phyloP scores from a whole-genome alignment of 306 rosid species.

The Malus sylvestris region DNA sequence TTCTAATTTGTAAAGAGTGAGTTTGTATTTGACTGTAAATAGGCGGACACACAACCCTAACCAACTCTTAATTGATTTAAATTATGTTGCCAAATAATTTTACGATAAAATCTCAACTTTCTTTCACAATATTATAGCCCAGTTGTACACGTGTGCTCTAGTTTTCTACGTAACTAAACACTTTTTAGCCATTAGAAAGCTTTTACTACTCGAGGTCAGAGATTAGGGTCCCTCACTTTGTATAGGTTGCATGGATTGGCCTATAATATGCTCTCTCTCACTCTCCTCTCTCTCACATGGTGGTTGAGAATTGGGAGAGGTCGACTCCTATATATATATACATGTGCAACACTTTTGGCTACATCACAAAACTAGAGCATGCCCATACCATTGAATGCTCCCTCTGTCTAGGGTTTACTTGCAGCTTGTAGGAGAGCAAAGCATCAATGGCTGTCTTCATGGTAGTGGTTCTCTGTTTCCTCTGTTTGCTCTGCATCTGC shows the following conservation, averaged over 20 bases:
- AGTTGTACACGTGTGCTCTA: too few species aligned
- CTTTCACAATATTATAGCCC: too few species aligned
- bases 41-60: accelerated
- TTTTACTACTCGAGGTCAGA: slow-evolving; percentile 19
- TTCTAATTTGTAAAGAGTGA: too few species aligned
- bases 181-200: slow-evolving; percentile 6
- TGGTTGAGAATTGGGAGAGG: slow-evolving; percentile 33
- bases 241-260: slow-evolving; percentile 48
- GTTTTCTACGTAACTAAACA: not conserved
- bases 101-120: too few species aligned
- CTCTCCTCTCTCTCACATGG: slow-evolving; percentile 11
- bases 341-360: slow-evolving; percentile 34
- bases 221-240: slow-evolving; percentile 51
- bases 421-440: slow-evolving; percentile 21
- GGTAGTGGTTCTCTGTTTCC: slow-evolving; percentile 20
- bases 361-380: slow-evolving; percentile 27
- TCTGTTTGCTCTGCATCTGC: slow-evolving; percentile 69
- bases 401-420: slow-evolving; percentile 18
- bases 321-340: slow-evolving; percentile 30
- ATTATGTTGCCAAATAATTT: too few species aligned
- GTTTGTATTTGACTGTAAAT: too few species aligned
- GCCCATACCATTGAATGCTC: slow-evolving; percentile 25
- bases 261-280: slow-evolving; percentile 5
- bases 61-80: too few species aligned
- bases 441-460: slow-evolving; percentile 63